phyloP scores from a whole-genome alignment of 2,329 filamentous ascomycete genomes.

The Colletotrichum costaricense region DNA sequence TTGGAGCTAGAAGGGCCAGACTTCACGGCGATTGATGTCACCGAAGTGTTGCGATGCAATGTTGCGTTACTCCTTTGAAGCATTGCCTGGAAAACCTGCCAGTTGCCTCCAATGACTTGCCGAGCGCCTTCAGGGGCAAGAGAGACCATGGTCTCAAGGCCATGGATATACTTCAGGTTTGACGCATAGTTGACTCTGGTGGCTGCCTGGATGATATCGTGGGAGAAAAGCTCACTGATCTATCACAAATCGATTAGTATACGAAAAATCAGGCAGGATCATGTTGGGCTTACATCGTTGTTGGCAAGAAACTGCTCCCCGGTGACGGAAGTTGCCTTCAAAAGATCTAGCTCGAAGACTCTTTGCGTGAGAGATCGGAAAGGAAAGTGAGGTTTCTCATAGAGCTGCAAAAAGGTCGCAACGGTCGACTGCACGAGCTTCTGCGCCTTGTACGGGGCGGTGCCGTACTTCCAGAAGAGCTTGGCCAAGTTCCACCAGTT shows the following conservation, averaged over 20 bases:
- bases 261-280: neutral
- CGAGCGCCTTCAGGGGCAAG: slow-evolving; percentile 90
- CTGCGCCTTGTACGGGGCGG: slow-evolving; percentile 79
- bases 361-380: slow-evolving; percentile 80
- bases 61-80: slow-evolving; percentile 71
- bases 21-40: slow-evolving; percentile 68
- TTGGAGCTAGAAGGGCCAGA: slow-evolving; percentile 50
- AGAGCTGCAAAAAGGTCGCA: slow-evolving; percentile 81
- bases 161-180: slow-evolving; percentile 88
- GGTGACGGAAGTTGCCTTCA: slow-evolving; percentile 74
- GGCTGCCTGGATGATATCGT: slow-evolving; percentile 88
- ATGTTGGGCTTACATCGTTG: slow-evolving; percentile 62
- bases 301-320: slow-evolving; percentile 78
- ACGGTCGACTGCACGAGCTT: slow-evolving; percentile 78
- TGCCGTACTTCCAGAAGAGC: slow-evolving; percentile 87
- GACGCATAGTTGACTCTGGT: slow-evolving; percentile 96
- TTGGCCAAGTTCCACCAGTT: slow-evolving; percentile 86
- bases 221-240: slow-evolving; percentile 75
- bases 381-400: slow-evolving; percentile 84
- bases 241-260: slow-evolving; percentile 40
- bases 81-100: slow-evolving; percentile 93
- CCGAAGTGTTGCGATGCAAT: slow-evolving; percentile 74
- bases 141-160: slow-evolving; percentile 89
- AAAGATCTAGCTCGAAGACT: slow-evolving; percentile 74
- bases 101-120: slow-evolving; percentile 86